Percentiles rank a stretch among this genome's conserved stretches.
Evolutionary conservation across 805 yeast genomes (phyloP).

Genomic region (Saccharomyces paradoxus): DNA sequence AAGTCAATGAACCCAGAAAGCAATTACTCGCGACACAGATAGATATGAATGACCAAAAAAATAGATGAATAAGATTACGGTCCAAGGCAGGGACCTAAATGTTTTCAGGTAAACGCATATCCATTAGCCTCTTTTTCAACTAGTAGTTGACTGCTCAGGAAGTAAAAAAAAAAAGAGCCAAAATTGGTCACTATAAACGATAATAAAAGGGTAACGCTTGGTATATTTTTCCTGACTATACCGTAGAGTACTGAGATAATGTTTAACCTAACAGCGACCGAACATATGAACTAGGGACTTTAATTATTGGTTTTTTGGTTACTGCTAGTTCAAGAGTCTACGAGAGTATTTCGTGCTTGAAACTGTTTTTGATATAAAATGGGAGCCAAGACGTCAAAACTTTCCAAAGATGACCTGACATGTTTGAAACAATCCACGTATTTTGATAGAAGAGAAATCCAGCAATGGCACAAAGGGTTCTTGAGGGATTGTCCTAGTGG

Average conservation of each 20-base stretch:
- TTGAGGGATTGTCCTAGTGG: constrained; percentile 90
- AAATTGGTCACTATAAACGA: not conserved
- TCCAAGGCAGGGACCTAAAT: not conserved
- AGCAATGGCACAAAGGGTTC: constrained; percentile 98
- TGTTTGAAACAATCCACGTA: constrained; percentile 78
- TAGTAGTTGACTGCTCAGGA: not conserved
- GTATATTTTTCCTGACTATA: not conserved
- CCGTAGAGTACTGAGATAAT: not conserved
- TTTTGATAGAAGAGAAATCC: constrained; percentile 87
- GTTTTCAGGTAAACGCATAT: not conserved
- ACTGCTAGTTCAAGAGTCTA: not conserved
- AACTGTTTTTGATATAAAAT: constrained; percentile 31
- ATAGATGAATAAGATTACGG: not conserved
- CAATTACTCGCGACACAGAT: not conserved
- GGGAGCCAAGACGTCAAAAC: constrained; percentile 93
- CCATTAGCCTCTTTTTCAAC: not conserved
- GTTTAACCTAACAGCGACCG: not conserved
- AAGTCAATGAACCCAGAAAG: not conserved
- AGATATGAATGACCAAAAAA: not conserved
- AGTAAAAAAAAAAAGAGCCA: not conserved
- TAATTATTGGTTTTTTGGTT: not conserved
- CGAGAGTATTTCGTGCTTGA: not conserved
- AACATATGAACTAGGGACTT: not conserved
- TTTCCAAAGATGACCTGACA: constrained; percentile 82
- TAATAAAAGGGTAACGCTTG: not conserved